These are phyloP conservation scores for Aspergillus jensenii DNA, from an alignment of 2,329 filamentous ascomycete genomes.

Conservation along the genomic window DNA sequence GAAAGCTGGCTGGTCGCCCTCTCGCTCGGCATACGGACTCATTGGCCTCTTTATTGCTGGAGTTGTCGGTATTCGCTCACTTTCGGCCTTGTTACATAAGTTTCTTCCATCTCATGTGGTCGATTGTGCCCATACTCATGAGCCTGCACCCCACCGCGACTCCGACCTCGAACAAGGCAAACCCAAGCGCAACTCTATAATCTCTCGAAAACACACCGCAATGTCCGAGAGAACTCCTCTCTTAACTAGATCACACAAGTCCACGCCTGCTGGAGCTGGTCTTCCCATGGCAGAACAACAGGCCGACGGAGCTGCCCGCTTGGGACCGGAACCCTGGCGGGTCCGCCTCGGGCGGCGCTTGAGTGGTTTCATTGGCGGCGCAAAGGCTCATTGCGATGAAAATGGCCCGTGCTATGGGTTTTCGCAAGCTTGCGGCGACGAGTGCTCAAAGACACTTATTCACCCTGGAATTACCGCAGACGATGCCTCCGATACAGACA, in stretches of 20 bases:
- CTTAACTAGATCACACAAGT: conserved; percentile 23
- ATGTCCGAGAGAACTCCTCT: conserved; percentile 33
- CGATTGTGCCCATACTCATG: conserved; percentile 49
- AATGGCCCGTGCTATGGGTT: conserved; percentile 62
- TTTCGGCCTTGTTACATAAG: conserved; percentile 47
- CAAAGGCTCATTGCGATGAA: conserved; percentile 55
- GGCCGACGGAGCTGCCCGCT: conserved; percentile 17
- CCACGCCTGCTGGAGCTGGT: conserved; percentile 20
- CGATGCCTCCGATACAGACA: conserved; percentile 15
- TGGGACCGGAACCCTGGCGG: conserved; percentile 33
- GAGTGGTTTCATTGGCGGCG: conserved; percentile 50
- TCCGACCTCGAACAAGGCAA: conserved; percentile 35
- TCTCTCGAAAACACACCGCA: conserved; percentile 9
- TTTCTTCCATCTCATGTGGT: conserved; percentile 52
- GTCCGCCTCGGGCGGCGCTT: conserved; percentile 42
- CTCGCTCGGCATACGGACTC: conserved; percentile 57
- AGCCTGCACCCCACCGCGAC: conserved; percentile 29
- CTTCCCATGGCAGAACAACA: conserved; percentile 13
- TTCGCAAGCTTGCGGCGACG: conserved; percentile 60
- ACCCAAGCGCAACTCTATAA: conserved; percentile 22
- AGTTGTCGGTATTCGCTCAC: conserved; percentile 46
- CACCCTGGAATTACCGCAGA: conserved; percentile 14
- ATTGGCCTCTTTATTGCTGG: conserved; percentile 50
- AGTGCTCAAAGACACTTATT: conserved; percentile 56
- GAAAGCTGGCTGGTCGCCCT: conserved; percentile 65